These are phyloP conservation scores for Cryptosporidium muris DNA, from an alignment of 169 alveolate species.

Conservation along the genomic window DNA sequence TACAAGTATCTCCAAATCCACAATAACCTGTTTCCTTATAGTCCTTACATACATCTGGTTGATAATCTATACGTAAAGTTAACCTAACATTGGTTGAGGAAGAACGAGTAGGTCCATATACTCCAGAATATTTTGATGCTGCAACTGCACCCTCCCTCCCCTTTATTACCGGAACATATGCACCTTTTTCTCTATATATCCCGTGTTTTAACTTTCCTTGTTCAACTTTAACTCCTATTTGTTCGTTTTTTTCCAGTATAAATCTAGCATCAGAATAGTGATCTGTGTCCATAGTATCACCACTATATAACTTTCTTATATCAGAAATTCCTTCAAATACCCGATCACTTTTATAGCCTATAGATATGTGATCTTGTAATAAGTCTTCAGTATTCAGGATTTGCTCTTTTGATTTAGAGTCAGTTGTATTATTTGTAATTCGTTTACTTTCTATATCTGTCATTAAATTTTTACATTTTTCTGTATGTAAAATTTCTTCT, in stretches of 20 bases:
- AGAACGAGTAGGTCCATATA: not conserved
- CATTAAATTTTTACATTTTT: too few relatives aligned
- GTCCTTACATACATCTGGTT: constrained; percentile 96
- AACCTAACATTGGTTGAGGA: constrained; percentile 84
- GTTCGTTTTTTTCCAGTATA: constrained; percentile 82
- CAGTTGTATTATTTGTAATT: too few relatives aligned
- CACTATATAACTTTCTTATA: too few relatives aligned
- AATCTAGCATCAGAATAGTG: constrained; percentile 80
- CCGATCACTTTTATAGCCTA: too few relatives aligned
- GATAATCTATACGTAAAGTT: constrained; percentile 93
- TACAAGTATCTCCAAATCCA: constrained; percentile 97
- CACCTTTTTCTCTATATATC: constrained; percentile 87
- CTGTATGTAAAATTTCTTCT: too few relatives aligned
- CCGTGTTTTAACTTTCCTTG: constrained; percentile 82
- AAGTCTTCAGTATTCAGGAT: too few relatives aligned
- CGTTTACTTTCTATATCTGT: too few relatives aligned
- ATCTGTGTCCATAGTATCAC: constrained; percentile 77
- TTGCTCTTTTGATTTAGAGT: too few relatives aligned
- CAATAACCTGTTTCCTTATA: constrained; percentile 97
- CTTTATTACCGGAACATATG: constrained; percentile 81
- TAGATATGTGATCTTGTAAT: too few relatives aligned
- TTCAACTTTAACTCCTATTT: constrained; percentile 81
- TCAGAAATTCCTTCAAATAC: too few relatives aligned
- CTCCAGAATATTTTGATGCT: constrained; percentile 12
- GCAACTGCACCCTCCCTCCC: constrained; percentile 75